Conservation (phyloP, 441 rosid genomes). For the Gossypium lobatum region DNA sequence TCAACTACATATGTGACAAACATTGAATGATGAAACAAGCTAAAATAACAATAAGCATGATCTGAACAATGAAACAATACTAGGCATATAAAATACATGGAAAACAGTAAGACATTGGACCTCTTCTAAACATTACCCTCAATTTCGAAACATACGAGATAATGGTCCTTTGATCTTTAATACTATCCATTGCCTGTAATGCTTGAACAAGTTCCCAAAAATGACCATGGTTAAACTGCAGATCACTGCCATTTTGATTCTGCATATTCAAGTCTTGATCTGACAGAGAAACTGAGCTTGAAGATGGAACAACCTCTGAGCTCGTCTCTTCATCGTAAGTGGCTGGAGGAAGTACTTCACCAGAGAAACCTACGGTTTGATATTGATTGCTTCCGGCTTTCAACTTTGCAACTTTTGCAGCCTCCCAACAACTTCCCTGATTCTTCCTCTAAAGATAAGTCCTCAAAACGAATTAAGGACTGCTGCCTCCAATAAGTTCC, state of each 20-base stretch:
- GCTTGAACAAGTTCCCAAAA: constrained; percentile 15
- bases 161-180: not conserved
- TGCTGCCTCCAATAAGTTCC: constrained; percentile 42
- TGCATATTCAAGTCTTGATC: not conserved
- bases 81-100: not conserved
- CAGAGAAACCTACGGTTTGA: not conserved
- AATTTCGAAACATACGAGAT: not conserved
- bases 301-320: not conserved
- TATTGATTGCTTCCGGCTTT: constrained; percentile 19
- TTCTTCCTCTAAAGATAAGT: constrained; percentile 39
- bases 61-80: not conserved
- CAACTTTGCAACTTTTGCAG: constrained; percentile 36
- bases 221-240: not conserved
- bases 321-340: not conserved
- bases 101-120: not conserved
- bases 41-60: not conserved
- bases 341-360: not conserved
- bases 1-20: not conserved
- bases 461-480: constrained; percentile 29
- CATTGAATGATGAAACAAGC: not conserved
- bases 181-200: not conserved
- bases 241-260: not conserved
- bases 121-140: constrained; percentile 15
- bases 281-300: not conserved
- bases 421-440: constrained; percentile 34